Base-by-base conservation (phyloP, 208 protist species). In the Sergeia podlipaevii region DNA sequence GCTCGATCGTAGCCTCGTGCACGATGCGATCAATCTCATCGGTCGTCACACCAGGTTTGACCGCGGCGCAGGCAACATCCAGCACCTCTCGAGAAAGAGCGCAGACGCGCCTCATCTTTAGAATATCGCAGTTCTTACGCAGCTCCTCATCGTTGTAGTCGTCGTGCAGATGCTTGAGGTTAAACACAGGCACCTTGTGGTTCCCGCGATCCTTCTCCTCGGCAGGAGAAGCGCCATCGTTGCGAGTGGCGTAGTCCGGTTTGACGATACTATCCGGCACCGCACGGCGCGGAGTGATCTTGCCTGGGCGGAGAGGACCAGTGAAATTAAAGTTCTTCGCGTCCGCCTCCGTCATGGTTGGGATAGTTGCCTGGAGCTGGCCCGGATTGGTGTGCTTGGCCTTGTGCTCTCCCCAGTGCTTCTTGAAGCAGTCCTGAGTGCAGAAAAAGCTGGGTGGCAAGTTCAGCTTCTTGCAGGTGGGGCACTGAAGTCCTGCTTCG, bases 21-120 rank as follows among this genome's bases (percentile, higher is more conserved):
- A 96, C 84, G 26, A 97, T 87, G 46, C 75, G 79, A 74, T 99
- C 98, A 42, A 99, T 91, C 65, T 99, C 97, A 53, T 99, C 98
- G 0, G 96, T 98, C 11, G 97, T 99, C 17, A 99, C 65, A 30
- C 98, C 98, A 5, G 91, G 80, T 32, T 73, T 70, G 20, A 97
- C 84, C 3, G 89, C 79, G 0, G 64, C 68, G 44, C 78, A 95
- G 27, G 95, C 97, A 33, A 98, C 89, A 62, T 99, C 95, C 4
- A 99, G 80, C 50, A 98, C 96, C 66, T 99, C 87, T 7, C 91
- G 82, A 2, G 76, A 93, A 2, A 97, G 67, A 21, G 68, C 65
- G 55, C 90, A 95, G 2, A 95, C 85, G 7, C 84, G 79, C 49
- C 96, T 85, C 52, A 98, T 92, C 42, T 89, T 86, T 24, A 89